Conservation (phyloP, 116 monocot species). For the Phalaenopsis hybrid region DNA sequence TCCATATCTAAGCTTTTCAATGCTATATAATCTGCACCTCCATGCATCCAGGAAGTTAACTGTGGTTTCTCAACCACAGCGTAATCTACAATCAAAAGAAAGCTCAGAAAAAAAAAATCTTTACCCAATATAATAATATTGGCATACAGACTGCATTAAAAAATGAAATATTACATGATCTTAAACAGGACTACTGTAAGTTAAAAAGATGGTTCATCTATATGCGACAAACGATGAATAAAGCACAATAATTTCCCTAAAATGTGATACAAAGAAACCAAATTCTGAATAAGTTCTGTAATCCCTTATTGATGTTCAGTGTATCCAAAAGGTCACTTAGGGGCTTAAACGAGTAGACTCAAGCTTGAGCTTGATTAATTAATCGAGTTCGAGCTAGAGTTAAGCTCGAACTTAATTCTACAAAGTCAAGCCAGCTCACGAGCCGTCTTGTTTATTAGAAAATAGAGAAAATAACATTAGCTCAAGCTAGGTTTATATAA, state of each 20-base stretch:
- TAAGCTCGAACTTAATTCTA: no score
- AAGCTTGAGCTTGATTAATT: no score
- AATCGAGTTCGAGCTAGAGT: no score
- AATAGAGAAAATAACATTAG: no score
- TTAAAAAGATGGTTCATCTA: not conserved
- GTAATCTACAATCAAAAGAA: slow-evolving; percentile 51
- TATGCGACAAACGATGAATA: not conserved
- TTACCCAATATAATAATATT: not conserved
- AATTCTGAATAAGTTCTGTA: not conserved
- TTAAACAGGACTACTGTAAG: not conserved
- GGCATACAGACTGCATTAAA: not conserved
- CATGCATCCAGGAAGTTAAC: slow-evolving; percentile 78
- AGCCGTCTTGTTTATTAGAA: no score
- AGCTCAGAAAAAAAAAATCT: slow-evolving; percentile 5
- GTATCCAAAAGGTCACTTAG: not conserved
- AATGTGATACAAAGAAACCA: not conserved
- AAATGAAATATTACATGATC: not conserved
- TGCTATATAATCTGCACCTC: slow-evolving; percentile 72
- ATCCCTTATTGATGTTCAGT: not conserved
- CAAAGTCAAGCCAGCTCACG: no score
- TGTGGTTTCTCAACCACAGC: slow-evolving; percentile 78
- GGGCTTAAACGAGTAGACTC: no score
- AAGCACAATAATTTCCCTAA: not conserved
- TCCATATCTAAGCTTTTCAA: slow-evolving; percentile 73
- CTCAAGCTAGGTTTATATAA: no score